A percentile compares a stretch with the other conserved stretches of the same genome.
phyloP scores from a whole-genome alignment of 106 monocot species.

The Platanthera zijinensis region DNA sequence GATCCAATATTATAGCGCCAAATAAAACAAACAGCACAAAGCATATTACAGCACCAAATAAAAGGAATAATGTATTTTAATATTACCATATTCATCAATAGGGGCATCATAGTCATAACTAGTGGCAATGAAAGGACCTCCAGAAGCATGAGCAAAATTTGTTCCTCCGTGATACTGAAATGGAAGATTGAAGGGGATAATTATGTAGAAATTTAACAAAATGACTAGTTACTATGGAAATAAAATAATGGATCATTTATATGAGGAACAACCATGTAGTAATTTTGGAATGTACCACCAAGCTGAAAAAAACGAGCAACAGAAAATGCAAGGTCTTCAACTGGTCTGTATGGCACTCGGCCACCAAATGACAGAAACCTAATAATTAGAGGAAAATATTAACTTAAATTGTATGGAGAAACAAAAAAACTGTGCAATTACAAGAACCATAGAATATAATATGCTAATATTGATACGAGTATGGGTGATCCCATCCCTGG shows the following conservation, averaged over 20 bases:
- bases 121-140: constrained; percentile 92
- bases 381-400: neutral
- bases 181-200: neutral
- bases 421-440: neutral
- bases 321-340: constrained; percentile 90
- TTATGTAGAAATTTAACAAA: neutral
- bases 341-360: constrained; percentile 71
- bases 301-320: constrained; percentile 92
- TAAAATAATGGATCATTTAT: neutral
- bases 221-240: neutral
- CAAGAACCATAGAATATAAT: neutral
- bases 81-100: constrained; percentile 93
- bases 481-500: too few species aligned
- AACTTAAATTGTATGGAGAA: neutral
- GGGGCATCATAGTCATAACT: constrained; percentile 99
- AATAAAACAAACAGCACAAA: neutral
- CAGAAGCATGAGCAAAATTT: constrained; percentile 77
- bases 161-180: constrained; percentile 95
- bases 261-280: constrained; percentile 71
- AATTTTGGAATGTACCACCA: constrained; percentile 98
- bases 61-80: neutral
- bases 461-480: too few species aligned
- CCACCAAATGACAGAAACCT: constrained; percentile 91
- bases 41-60: neutral
- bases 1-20: too few species aligned